phyloP scores from a whole-genome alignment of 805 yeast species.

The Ogataea nakhonphanomensis region DNA sequence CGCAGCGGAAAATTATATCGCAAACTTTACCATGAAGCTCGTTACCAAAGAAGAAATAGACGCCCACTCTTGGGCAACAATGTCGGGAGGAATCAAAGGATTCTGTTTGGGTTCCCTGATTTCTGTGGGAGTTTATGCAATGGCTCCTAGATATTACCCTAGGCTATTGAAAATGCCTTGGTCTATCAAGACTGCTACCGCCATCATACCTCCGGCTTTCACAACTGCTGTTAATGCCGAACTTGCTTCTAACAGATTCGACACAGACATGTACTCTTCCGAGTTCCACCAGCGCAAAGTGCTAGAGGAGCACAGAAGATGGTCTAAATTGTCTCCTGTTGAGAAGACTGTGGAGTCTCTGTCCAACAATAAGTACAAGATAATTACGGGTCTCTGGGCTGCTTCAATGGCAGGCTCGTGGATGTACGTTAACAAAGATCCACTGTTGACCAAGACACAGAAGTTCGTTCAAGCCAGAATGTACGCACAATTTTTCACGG shows the following conservation, averaged over 20 bases:
- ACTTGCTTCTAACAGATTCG: constrained; percentile 65
- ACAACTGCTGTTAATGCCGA: constrained; percentile 66
- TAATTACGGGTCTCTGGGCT: constrained; percentile 75
- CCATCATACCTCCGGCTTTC: constrained; percentile 65
- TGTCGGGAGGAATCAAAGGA: constrained; percentile 62
- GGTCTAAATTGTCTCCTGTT: constrained; percentile 45
- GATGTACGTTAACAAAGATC: constrained; percentile 68
- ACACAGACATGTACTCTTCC: constrained; percentile 54
- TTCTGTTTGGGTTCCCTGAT: constrained; percentile 47
- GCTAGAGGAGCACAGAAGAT: constrained; percentile 47
- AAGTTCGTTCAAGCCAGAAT: constrained; percentile 86
- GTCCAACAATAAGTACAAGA: constrained; percentile 57
- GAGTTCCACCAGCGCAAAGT: constrained; percentile 37
- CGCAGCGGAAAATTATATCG: neutral
- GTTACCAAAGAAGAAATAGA: constrained; percentile 61
- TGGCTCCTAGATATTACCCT: constrained; percentile 48
- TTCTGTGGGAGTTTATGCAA: constrained; percentile 52
- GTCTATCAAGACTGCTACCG: constrained; percentile 60
- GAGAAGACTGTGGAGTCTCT: constrained; percentile 51
- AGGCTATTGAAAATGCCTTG: constrained; percentile 43
- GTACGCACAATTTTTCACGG: constrained; percentile 84
- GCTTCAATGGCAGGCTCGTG: constrained; percentile 79
- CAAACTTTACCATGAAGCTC: constrained; percentile 56
- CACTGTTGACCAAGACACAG: constrained; percentile 69
- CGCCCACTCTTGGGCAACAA: constrained; percentile 58